Conservation (phyloP, 2,329 filamentous ascomycete species). For the Grosmannia clavigera region DNA sequence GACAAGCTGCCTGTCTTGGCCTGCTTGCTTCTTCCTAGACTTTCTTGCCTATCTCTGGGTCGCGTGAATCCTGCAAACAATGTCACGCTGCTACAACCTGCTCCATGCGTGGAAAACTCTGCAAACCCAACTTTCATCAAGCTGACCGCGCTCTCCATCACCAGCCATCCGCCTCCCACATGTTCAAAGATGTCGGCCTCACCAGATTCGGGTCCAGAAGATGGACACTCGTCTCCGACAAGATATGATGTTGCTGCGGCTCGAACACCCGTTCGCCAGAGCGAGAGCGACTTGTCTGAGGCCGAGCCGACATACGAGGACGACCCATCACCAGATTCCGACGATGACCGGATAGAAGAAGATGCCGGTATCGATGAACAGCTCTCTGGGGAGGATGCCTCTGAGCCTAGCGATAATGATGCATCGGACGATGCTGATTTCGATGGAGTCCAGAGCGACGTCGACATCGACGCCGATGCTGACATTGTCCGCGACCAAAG, state of each 20-base stretch:
- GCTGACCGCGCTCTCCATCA: conserved; percentile 37
- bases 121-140: conserved; percentile 9
- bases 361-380: conserved; percentile 20
- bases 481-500: conserved; percentile 30
- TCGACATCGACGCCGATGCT: conserved; percentile 39
- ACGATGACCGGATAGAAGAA: conserved; percentile 44
- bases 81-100: not conserved
- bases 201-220: conserved; percentile 48
- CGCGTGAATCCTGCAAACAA: not conserved
- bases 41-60: not conserved
- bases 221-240: conserved; percentile 51
- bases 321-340: conserved; percentile 28
- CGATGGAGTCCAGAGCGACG: conserved; percentile 27
- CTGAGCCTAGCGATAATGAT: conserved; percentile 36
- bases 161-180: conserved; percentile 49
- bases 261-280: conserved; percentile 33
- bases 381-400: conserved; percentile 24
- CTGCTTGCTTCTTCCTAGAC: not conserved
- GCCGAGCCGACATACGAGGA: conserved; percentile 39
- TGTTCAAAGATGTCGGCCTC: conserved; percentile 52
- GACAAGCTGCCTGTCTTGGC: conserved; percentile 7
- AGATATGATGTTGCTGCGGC: conserved; percentile 30
- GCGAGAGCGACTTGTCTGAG: conserved; percentile 69
- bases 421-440: conserved; percentile 62
- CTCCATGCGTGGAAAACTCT: conserved; percentile 14